Conservation (phyloP, 768 basidiomycete genomes). For the Hypsizygus marmoreus region DNA sequence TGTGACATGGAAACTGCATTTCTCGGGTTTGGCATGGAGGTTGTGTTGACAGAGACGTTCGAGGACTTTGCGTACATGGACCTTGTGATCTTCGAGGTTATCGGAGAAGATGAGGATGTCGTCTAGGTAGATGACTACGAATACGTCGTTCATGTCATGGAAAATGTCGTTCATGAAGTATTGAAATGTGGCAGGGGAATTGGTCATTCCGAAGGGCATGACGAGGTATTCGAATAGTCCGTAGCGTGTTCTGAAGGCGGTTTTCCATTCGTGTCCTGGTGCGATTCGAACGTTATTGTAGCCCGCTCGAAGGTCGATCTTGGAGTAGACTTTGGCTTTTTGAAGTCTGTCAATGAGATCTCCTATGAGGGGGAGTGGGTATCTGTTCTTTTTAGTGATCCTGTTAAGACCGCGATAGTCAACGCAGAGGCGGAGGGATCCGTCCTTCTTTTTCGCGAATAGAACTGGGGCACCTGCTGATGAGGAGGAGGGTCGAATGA, state of each 20-base stretch:
- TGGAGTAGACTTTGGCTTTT: slow-evolving; percentile 24
- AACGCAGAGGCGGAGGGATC: slow-evolving; percentile 21
- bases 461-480: slow-evolving; percentile 24
- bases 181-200: too few relatives aligned
- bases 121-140: too few relatives aligned
- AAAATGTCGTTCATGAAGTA: too few relatives aligned
- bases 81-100: too few relatives aligned
- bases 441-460: slow-evolving; percentile 23
- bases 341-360: slow-evolving; percentile 30
- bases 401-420: slow-evolving; percentile 28
- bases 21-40: too few relatives aligned
- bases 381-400: slow-evolving; percentile 37
- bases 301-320: slow-evolving; percentile 35
- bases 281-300: slow-evolving; percentile 38
- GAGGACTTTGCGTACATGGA: too few relatives aligned
- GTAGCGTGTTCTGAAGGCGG: slow-evolving; percentile 37
- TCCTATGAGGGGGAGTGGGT: slow-evolving; percentile 33
- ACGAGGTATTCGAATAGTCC: slow-evolving; percentile 39
- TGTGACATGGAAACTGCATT: too few relatives aligned
- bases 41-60: too few relatives aligned
- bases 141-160: too few relatives aligned
- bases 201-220: slow-evolving; percentile 38
- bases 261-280: slow-evolving; percentile 42
- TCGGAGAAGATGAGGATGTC: too few relatives aligned
- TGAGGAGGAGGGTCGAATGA: slow-evolving; percentile 25